Base-by-base conservation (phyloP, 2,329 filamentous ascomycete species). In the Dryadomyces sulphureus region DNA sequence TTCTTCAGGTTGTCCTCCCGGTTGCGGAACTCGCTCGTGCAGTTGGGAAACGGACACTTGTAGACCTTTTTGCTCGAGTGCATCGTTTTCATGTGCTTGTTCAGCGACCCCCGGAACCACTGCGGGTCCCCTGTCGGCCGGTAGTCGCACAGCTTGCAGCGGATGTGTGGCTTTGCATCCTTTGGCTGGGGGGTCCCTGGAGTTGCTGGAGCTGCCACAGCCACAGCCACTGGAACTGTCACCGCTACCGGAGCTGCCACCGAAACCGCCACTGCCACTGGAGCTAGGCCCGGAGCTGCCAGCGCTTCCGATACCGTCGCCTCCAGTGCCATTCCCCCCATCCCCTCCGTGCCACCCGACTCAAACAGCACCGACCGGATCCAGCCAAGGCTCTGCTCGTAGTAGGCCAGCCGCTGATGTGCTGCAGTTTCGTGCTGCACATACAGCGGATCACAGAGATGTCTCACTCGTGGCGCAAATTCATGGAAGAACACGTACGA, bases 101-200 rank as follows among this genome's bases (percentile, higher is more conserved):
- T 66, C 72, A 77, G 73, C 55, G 69, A 74, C 6, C 72, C 72
- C 39, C 67, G 67, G 54, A 75, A 76, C 73, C 73, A 76, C 48
- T 68, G 65, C n/a, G 72, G 71, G 42, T 73, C 65, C 4, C 73
- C 73, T 50, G 70, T 72, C 1, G 73, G 73, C 9, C 69, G 63
- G 57, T 76, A 76, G 3, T 67, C 70, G 49, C 73, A 77, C 17
- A 72, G 59, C 20, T 69, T 65, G 53, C 73, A 76, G 50, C 63
- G 63, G 41, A 66, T 57, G 0, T 69, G 64, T 48, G 70, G 68
- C 48, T 49, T 16, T 48, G 45, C 7, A 41, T 45, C 38, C 47
- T 52, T 9, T 43, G 20, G 2, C 35, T 17, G 14, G 34, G 17
- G 8, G 21, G 8, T n/a, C 43, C 40, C 36, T 16, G 27, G 17